Percentiles rank a stretch among this genome's conserved stretches.
Evolutionary conservation across 1,284 basidiomycete genomes (phyloP).

Genomic region (Erythrobasidium hasegawianum): DNA sequence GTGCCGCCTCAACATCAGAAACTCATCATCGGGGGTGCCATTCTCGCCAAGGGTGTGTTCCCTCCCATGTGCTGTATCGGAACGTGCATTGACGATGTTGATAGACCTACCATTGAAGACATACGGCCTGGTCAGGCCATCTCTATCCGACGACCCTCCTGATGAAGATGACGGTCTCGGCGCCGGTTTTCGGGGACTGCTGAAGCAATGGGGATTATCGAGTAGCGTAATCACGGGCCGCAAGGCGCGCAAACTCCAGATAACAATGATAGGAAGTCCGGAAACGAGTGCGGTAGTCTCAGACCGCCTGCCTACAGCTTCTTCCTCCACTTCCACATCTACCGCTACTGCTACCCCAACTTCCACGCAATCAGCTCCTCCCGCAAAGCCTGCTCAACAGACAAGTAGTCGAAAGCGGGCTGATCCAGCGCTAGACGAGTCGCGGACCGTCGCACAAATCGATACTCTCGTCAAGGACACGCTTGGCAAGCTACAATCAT

Average conservation of each 20-base stretch:
- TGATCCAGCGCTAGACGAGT: slow-evolving; percentile 11
- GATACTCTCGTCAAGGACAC: slow-evolving; percentile 20
- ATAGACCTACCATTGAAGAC: slow-evolving; percentile 31
- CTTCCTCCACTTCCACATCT: not conserved
- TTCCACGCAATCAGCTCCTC: not conserved
- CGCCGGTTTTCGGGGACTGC: slow-evolving; percentile 6
- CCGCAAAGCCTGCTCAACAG: slow-evolving; percentile 4
- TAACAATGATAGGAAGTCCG: slow-evolving; percentile 33
- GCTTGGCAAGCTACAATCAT: slow-evolving; percentile 16
- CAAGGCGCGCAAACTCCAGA: slow-evolving; percentile 21
- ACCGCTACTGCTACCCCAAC: not conserved
- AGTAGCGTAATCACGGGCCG: slow-evolving; percentile 16
- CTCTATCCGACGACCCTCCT: slow-evolving; percentile 17
- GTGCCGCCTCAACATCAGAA: slow-evolving; percentile 42
- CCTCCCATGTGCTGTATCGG: no score
- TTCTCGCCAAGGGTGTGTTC: slow-evolving; percentile 29
- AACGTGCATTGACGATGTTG: no score
- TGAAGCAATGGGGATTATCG: slow-evolving; percentile 26
- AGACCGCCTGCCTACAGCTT: slow-evolving; percentile 7
- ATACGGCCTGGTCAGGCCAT: slow-evolving; percentile 29
- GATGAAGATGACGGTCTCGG: slow-evolving; percentile 16
- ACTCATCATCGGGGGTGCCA: slow-evolving; percentile 31
- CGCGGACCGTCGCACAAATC: slow-evolving; percentile 21
- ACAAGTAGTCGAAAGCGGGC: not conserved
- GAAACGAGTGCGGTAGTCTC: slow-evolving; percentile 27